Evolutionary conservation across 2,329 filamentous ascomycete species (phyloP), one percentile per base, ranked within the genome.

Genomic region (Ophiostoma ulmi): DNA sequence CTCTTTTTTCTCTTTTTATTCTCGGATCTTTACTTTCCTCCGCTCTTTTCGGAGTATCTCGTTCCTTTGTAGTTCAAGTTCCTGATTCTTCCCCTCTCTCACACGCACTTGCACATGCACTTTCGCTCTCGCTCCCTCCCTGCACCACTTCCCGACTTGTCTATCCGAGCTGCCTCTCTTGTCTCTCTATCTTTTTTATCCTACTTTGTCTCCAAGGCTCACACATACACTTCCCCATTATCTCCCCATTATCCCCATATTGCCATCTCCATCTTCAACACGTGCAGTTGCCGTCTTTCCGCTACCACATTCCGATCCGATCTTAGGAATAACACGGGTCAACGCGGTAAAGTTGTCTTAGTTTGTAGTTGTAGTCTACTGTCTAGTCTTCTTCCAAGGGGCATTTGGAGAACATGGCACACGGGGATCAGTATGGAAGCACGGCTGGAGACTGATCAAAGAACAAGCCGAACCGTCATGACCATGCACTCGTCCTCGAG

Each of bases 291-390:
- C 52, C 61, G 31, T 64, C 61, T 17, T 38, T 38, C 61, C 61
- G 63, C 63, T 65, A 36, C 63, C 63, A 36, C 13, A n/a, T 39
- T 26, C 36, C 36, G 35, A 65, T 65, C 63, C 38, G 63, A 65
- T 65, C 63, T 39, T 22, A 39, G 36, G 61, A 65, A 65, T 65
- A 41, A 65, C 63, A 65, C 35, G 63, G 63, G 35, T 65, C 63
- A 20, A 22, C 36, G 14, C 63, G 63, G 63, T 41, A 39, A 35
- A 22, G 10, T 55, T 22, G 13, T 61, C 26, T 61, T 61, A 14
- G n/a, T 35, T 35, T 61, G 13, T 61, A 11, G 22, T 17, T 61
- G 13, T 61, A 22, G 11, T 61, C 14, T 31, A 5, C 58, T 61
- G 22, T 61, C 13, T 64, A 35, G 39, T 44, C 20, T 52, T 36